These are phyloP conservation scores for Talaromyces sp. DNA, from an alignment of 2,329 filamentous ascomycete genomes.

Conservation along the genomic window DNA sequence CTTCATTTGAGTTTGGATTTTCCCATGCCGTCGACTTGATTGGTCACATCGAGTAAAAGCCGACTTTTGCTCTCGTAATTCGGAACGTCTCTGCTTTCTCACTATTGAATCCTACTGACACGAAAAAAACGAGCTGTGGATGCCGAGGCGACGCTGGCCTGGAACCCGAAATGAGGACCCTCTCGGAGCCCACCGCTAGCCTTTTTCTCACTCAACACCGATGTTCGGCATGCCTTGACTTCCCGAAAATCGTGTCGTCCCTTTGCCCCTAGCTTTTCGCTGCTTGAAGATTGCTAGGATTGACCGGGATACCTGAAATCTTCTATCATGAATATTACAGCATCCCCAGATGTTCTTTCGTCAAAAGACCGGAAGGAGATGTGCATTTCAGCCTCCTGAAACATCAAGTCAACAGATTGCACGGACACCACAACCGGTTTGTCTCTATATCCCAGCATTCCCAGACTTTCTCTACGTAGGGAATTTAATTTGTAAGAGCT, in stretches of 20 bases:
- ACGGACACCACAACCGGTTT: background rate
- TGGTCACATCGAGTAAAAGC: background rate
- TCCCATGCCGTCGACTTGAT: background rate
- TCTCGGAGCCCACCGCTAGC: background rate
- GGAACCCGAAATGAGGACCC: conserved; percentile 2
- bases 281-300: background rate
- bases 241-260: background rate
- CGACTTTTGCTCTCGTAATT: background rate
- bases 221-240: conserved; percentile 2
- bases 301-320: background rate
- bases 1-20: background rate
- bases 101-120: background rate
- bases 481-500: background rate
- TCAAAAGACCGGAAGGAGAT: background rate
- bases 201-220: background rate
- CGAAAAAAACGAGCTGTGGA: background rate
- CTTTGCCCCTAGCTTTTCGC: background rate
- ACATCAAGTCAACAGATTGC: background rate
- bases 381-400: background rate
- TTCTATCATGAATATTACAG: no score
- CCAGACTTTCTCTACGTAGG: background rate
- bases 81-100: background rate
- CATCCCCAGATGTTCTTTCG: no score
- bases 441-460: background rate
- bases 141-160: background rate